Evolutionary conservation across 495 filamentous ascomycete species (phyloP).

Genomic region (Coniosporium apollinis): DNA sequence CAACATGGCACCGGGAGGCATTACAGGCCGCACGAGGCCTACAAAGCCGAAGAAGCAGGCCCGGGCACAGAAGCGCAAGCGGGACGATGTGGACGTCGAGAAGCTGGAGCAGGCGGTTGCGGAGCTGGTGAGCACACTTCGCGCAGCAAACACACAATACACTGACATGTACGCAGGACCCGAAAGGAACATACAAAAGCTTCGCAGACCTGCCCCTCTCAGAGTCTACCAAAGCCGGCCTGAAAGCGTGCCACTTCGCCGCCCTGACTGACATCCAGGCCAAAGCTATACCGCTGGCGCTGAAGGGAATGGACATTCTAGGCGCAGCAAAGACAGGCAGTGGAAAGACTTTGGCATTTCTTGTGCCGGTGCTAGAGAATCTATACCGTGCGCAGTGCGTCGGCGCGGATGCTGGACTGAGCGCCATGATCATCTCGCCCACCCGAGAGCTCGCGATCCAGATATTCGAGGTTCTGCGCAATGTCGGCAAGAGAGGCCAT

Average conservation of each 20-base stretch:
- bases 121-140: conserved; percentile 24
- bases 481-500: conserved; percentile 70
- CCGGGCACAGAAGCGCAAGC: conserved; percentile 46
- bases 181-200: conserved; percentile 23
- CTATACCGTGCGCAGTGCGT: conserved; percentile 87
- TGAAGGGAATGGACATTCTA: conserved; percentile 80
- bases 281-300: conserved; percentile 63
- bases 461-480: conserved; percentile 89
- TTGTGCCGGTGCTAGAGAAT: conserved; percentile 84
- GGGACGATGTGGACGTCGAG: conserved; percentile 39
- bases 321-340: conserved; percentile 94
- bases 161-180: conserved; percentile 13
- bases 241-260: conserved; percentile 79
- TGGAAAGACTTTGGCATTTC: conserved; percentile 89
- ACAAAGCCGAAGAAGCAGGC: conserved; percentile 24
- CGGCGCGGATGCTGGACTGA: conserved; percentile 67
- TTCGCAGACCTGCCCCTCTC: conserved; percentile 83
- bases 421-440: conserved; percentile 82
- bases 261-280: conserved; percentile 83
- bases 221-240: conserved; percentile 58
- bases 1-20: conserved; percentile 12
- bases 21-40: conserved; percentile 18
- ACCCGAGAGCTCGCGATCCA: conserved; percentile 92
- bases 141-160: not conserved
- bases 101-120: conserved; percentile 34